phyloP scores from a whole-genome alignment of 306 rosid species.

The Malus fusca region DNA sequence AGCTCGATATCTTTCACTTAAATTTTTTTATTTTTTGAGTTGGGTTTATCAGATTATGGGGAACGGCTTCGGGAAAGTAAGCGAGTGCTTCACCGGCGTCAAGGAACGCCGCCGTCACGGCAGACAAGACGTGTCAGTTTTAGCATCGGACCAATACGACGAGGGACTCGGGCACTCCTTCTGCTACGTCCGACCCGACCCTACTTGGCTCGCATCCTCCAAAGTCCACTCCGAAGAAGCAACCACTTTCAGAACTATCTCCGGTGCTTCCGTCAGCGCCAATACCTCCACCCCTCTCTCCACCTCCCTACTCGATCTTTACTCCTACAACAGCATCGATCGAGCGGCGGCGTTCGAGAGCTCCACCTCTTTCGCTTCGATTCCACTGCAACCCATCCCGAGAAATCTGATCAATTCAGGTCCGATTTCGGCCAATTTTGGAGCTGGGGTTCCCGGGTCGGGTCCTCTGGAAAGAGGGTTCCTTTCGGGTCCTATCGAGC shows the following conservation, averaged over 20 bases:
- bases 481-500: constrained; percentile 90
- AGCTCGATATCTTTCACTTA: not conserved
- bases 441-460: constrained; percentile 44
- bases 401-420: constrained; percentile 50
- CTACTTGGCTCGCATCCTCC: constrained; percentile 52
- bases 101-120: constrained; percentile 23
- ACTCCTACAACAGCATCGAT: constrained; percentile 64
- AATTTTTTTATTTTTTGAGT: not conserved
- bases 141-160: constrained; percentile 57
- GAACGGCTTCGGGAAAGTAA: constrained; percentile 76
- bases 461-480: constrained; percentile 89
- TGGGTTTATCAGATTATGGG: constrained; percentile 42
- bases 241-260: constrained; percentile 83
- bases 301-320: constrained; percentile 62
- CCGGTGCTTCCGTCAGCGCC: constrained; percentile 97
- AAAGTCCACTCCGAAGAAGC: constrained; percentile 92
- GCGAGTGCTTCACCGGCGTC: constrained; percentile 68
- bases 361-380: constrained; percentile 83
- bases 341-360: constrained; percentile 93
- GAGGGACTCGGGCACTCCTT: constrained; percentile 91
- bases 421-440: constrained; percentile 52
- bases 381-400: constrained; percentile 92
- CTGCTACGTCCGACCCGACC: constrained; percentile 95
- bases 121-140: constrained; percentile 44
- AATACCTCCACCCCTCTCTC: constrained; percentile 93